Percentiles rank a stretch among this genome's conserved stretches.
Conservation (phyloP, 179 eudicot species). For the Beta lomatogona region DNA sequence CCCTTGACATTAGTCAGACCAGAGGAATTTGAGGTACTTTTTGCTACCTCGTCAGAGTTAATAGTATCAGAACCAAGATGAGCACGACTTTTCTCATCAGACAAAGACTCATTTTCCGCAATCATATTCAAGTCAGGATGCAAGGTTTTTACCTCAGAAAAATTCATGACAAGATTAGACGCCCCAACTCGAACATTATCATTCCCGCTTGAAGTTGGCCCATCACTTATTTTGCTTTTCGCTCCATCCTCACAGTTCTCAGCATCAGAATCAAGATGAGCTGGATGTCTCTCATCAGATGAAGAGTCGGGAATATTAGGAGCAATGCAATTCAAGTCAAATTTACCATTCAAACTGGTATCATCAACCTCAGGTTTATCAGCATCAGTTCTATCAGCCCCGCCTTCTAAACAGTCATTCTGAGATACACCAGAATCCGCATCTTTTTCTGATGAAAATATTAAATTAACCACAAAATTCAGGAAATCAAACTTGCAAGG, state of each 20-base stretch:
- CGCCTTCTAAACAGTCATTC: constrained; percentile 20
- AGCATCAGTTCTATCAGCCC: constrained; percentile 28
- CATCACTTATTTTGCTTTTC: constrained; percentile 18
- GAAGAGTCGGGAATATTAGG: constrained; percentile 31
- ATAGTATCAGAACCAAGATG: constrained; percentile 18
- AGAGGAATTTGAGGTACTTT: constrained; percentile 14
- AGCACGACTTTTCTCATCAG: constrained; percentile 14
- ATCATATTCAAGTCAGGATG: constrained; percentile 26
- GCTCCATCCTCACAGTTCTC: constrained; percentile 28
- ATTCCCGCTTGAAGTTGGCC: constrained; percentile 14
- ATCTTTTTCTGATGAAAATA: constrained; percentile 26
- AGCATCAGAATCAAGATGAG: constrained; percentile 20
- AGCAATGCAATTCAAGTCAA: constrained; percentile 35
- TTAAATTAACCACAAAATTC: neutral
- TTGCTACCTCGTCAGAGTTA: constrained; percentile 20
- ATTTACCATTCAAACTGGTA: constrained; percentile 31
- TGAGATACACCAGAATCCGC: constrained; percentile 19
- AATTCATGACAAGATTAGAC: constrained; percentile 5
- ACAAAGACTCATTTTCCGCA: constrained; percentile 21
- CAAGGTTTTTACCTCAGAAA: constrained; percentile 18
- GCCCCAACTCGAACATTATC: constrained; percentile 16
- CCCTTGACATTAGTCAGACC: constrained; percentile 23
- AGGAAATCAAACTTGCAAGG: neutral
- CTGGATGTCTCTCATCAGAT: constrained; percentile 20
- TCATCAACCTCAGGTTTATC: constrained; percentile 35